phyloP scores from a whole-genome alignment of 306 rosid genomes.

The cucumber (Cucumis sativus) region DNA sequence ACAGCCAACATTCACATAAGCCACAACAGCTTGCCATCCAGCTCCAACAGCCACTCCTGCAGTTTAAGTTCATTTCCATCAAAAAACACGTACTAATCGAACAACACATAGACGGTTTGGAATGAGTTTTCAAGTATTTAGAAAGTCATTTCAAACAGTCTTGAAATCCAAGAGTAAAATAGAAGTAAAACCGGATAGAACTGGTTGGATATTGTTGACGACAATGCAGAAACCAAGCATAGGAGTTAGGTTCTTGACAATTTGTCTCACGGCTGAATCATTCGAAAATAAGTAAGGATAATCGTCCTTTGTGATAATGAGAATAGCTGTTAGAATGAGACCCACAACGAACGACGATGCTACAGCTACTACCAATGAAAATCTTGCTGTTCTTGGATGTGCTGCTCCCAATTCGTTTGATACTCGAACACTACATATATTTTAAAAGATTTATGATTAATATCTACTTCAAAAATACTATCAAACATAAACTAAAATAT shows the following conservation, averaged over 20 bases:
- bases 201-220: constrained; percentile 71
- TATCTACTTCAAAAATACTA: too few species aligned
- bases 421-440: constrained; percentile 78
- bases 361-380: constrained; percentile 62
- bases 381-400: constrained; percentile 78
- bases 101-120: not conserved
- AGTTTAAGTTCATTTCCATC: not conserved
- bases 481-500: too few species aligned
- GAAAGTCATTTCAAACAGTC: too few species aligned
- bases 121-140: too few species aligned
- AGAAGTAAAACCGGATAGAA: constrained; percentile 42
- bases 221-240: constrained; percentile 52
- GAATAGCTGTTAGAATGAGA: constrained; percentile 20
- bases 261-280: constrained; percentile 26
- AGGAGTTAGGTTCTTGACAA: constrained; percentile 53
- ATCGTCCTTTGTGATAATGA: constrained; percentile 18
- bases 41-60: constrained; percentile 86
- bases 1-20: constrained; percentile 56
- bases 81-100: not conserved
- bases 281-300: constrained; percentile 52
- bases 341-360: constrained; percentile 28
- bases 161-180: too few species aligned
- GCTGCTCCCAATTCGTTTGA: constrained; percentile 84
- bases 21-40: constrained; percentile 73
- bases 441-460: too few species aligned